Base-by-base conservation (phyloP, 768 basidiomycete species). In the Suillus subluteus region DNA sequence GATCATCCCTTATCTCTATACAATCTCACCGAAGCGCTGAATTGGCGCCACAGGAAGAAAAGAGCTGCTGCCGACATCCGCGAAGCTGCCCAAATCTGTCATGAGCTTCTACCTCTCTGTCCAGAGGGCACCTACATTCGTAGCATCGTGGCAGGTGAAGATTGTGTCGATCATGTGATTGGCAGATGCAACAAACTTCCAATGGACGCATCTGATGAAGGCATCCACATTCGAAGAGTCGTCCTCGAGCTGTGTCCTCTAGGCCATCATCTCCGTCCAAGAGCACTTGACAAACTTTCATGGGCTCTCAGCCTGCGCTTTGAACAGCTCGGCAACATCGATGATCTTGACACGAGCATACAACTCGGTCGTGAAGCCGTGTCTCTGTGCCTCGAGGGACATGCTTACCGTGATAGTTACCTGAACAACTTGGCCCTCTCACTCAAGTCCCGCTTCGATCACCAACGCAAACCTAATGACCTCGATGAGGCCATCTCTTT, bases 11-110 rank as follows among this genome's bases (percentile, higher is more conserved):
- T 13, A 23, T 30, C 63, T 30, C 56, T 73, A 21, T 56, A 65
- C 26, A 68, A 67, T 50, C 69, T 74, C n/a, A 68, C 64, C n/a
- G 12, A 43, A 37, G 65, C 65, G 0, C 50, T 73, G 18, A 46
- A 5, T n/a, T 30, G 26, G 38, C 66, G 55, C 38, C 67, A 71
- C 62, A 59, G 58, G 23, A 50, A 58, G 48, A 54, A 54, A 30
- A 23, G 63, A 6, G 23, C 69, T 3, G 26, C 40, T 6, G 64
- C 48, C 16, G 72, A 75, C 58, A 35, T 70, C 21, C 62, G 70
- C 11, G 69, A 74, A 41, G 61, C 63, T 9, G 12, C n/a, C 6
- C 23, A 7, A 26, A 5, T 50, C 2, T 50, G 6, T 23, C n/a
- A 23, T 13, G n/a, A 50, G 13, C 50, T 50, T 15, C 48, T 50